Conservation (phyloP, 495 filamentous ascomycete genomes). For the Durotheca rogersii region DNA sequence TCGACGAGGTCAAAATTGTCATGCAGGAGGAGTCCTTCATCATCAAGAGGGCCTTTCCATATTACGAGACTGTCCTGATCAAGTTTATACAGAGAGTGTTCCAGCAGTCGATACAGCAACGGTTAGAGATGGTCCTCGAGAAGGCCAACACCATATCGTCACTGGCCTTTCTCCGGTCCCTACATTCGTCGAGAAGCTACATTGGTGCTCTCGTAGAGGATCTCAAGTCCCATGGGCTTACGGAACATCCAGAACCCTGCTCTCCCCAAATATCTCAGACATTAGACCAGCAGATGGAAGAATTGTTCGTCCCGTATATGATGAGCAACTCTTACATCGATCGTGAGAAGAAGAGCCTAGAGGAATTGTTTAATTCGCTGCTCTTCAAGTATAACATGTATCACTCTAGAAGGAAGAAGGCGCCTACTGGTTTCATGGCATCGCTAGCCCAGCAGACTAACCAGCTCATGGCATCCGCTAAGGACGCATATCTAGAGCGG, state of each 20-base stretch:
- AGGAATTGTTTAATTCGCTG: constrained; percentile 88
- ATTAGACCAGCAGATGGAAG: constrained; percentile 94
- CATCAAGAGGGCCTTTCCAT: constrained; percentile 93
- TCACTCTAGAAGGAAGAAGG: constrained; percentile 81
- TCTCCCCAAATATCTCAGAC: constrained; percentile 81
- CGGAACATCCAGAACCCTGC: constrained; percentile 88
- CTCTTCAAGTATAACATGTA: constrained; percentile 95
- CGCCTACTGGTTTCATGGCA: constrained; percentile 83
- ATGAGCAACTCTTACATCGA: constrained; percentile 94
- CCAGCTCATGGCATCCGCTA: constrained; percentile 76
- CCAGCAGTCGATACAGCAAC: constrained; percentile 95
- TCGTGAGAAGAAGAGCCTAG: constrained; percentile 82
- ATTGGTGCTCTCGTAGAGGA: constrained; percentile 86
- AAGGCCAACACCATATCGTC: constrained; percentile 89
- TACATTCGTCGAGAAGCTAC: constrained; percentile 86
- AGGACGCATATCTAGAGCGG: constrained; percentile 79
- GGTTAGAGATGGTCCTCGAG: constrained; percentile 92
- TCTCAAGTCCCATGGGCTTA: constrained; percentile 89
- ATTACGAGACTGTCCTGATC: constrained; percentile 87
- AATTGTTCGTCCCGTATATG: constrained; percentile 94
- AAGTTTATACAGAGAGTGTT: constrained; percentile 95
- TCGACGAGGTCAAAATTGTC: constrained; percentile 93
- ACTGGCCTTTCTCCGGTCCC: constrained; percentile 83
- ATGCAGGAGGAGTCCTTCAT: constrained; percentile 95
- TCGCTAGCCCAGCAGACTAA: constrained; percentile 83